Percentiles rank a stretch among this genome's conserved stretches.
Evolutionary conservation across 768 basidiomycete genomes (phyloP).

Genomic region (Suillus decipiens): DNA sequence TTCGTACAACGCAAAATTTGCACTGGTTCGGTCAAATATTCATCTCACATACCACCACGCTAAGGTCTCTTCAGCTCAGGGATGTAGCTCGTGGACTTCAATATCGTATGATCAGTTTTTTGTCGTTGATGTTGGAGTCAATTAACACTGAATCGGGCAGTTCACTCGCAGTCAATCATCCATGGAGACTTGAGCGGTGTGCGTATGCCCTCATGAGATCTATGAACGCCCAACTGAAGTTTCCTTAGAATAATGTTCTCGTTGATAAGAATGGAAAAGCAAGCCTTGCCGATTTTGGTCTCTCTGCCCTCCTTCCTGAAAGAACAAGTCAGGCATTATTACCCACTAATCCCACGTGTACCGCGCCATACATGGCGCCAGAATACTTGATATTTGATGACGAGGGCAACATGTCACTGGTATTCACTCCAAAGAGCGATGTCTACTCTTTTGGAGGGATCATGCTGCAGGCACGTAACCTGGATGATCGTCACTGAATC

Average conservation of each 20-base stretch:
- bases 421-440: constrained; percentile 1
- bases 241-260: constrained; percentile 12
- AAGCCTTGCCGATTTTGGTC: constrained; percentile 7
- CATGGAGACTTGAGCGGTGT: constrained; percentile 34
- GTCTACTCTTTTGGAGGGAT: constrained; percentile 31
- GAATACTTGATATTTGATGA: neutral
- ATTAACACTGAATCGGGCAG: constrained; percentile 8
- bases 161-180: constrained; percentile 24
- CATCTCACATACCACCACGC: neutral
- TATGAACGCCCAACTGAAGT: neutral
- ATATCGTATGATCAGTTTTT: constrained; percentile 11
- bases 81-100: neutral
- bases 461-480: constrained; percentile 14
- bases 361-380: constrained; percentile 8
- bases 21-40: neutral
- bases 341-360: constrained; percentile 21
- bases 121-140: neutral
- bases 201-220: neutral
- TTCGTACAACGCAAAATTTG: neutral
- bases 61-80: neutral
- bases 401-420: neutral
- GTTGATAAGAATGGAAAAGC: constrained; percentile 17
- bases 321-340: neutral
- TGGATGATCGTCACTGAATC: neutral
- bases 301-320: constrained; percentile 16